phyloP scores from a whole-genome alignment of 1,284 basidiomycete species.

The Papiliotrema fonsecae region DNA sequence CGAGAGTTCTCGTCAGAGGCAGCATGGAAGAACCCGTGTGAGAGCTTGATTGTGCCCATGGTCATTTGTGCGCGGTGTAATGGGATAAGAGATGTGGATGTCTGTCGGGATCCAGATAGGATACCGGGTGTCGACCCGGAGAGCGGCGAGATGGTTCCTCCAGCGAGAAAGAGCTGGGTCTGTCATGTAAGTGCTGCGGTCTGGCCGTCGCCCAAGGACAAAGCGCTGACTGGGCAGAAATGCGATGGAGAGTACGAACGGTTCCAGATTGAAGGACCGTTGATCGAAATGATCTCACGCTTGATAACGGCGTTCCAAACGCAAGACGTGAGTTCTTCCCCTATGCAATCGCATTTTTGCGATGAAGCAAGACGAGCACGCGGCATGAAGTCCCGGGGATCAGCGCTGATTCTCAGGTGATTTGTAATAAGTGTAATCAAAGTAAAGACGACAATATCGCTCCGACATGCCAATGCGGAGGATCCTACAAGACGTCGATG shows the following conservation, averaged over 20 bases:
- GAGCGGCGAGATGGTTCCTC: conserved; percentile 37
- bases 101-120: conserved; percentile 87
- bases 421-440: conserved; percentile 80
- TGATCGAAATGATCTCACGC: conserved; percentile 70
- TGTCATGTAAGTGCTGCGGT: conserved; percentile 39
- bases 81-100: conserved; percentile 82
- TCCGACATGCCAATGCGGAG: conserved; percentile 81
- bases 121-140: conserved; percentile 53
- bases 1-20: conserved; percentile 84
- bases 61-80: conserved; percentile 91
- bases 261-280: conserved; percentile 72
- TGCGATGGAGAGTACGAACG: conserved; percentile 89
- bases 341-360: no score
- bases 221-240: conserved; percentile 28
- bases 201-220: conserved; percentile 49
- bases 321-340: conserved; percentile 65
- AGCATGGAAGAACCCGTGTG: conserved; percentile 85
- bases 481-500: conserved; percentile 66
- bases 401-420: conserved; percentile 22
- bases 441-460: conserved; percentile 82
- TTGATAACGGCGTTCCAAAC: conserved; percentile 74
- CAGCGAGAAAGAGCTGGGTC: conserved; percentile 46
- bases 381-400: no score
- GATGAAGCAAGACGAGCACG: no score
- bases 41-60: conserved; percentile 78